Evolutionary conservation across 768 basidiomycete genomes (phyloP), one percentile per base, ranked within the genome.

Genomic region (Boletus coccyginus): DNA sequence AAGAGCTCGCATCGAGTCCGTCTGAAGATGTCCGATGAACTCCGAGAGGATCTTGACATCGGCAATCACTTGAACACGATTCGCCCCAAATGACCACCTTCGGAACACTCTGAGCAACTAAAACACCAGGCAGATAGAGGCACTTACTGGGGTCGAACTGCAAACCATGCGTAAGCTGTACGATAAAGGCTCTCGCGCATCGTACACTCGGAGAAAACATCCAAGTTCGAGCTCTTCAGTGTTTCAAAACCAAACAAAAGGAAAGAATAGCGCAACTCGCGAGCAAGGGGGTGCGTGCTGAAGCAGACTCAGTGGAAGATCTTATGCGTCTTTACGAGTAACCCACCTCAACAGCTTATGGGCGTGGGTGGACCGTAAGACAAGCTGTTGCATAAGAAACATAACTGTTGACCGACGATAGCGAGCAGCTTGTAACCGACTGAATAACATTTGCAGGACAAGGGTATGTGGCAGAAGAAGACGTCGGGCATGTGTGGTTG

Each of bases 51-150:
- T 78, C 70, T 88, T 92, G 64, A 94, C 82, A 67, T 98, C 96
- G 1, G 90, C 86, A 59, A 90, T 86, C 19, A 98, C 77, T 73
- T 98, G 94, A 7, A 93, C 85, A 3, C 93, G 86, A 70, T 92
- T 92, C 27, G 92, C 90, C n/a, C 96, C 97, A 68, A 87, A 97
- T 5, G 95, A 88, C 95, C 96, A 98, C 64, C 95, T 98, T 63
- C 1, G 16, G 13, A 40, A 36, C 19, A 35, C 29, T n/a, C 27
- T 51, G 31, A 59, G 40, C 43, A 48, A 36, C 42, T n/a, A 27
- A 50, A 46, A 39, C 17, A 33, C 31, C 29, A 48, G 29, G 33
- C 5, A 46, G 8, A 38, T 21, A n/a, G 42, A 50, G 33, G 38
- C 43, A 65, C 92, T 72, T 70, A 97, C 95, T 94, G 93, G 10